phyloP scores from a whole-genome alignment of 768 basidiomycete species.

The Mrakia blollopis region DNA sequence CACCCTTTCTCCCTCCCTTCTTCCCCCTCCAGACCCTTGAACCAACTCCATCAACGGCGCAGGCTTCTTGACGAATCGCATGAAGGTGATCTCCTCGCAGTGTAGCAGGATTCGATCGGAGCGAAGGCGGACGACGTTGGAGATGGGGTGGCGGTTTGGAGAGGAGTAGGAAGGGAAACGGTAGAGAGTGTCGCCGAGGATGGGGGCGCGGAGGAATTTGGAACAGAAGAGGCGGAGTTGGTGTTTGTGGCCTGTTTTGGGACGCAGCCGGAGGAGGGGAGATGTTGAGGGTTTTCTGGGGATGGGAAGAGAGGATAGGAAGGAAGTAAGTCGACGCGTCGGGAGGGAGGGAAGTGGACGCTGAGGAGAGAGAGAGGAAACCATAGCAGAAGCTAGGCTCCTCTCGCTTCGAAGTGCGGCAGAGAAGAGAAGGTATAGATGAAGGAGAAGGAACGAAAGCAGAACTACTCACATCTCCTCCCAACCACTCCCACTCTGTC shows the following conservation, averaged over 20 bases:
- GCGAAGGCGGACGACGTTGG: neutral
- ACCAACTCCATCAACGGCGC: too few relatives aligned
- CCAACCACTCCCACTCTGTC: constrained; percentile 22
- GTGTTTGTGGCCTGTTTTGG: constrained; percentile 29
- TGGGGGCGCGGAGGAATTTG: constrained; percentile 9
- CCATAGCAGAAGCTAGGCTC: too few relatives aligned
- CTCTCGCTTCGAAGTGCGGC: too few relatives aligned
- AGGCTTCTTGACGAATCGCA: neutral
- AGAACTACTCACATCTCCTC: constrained; percentile 7
- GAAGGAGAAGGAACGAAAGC: neutral
- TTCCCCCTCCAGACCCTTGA: neutral
- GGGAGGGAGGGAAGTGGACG: too few relatives aligned
- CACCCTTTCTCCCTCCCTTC: neutral
- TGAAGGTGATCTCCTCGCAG: constrained; percentile 17
- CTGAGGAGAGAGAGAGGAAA: neutral
- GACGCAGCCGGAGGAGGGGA: constrained; percentile 30
- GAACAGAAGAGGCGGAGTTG: constrained; percentile 29
- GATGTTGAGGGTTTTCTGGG: constrained; percentile 13
- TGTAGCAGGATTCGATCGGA: constrained; percentile 6
- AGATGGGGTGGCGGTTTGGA: neutral
- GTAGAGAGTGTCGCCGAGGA: constrained; percentile 27
- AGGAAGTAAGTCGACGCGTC: neutral
- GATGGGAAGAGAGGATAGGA: neutral
- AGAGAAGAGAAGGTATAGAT: neutral
- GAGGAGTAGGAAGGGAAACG: constrained; percentile 11